Evolutionary conservation across 768 basidiomycete genomes (phyloP).

Genomic region (Lentinula sp.): DNA sequence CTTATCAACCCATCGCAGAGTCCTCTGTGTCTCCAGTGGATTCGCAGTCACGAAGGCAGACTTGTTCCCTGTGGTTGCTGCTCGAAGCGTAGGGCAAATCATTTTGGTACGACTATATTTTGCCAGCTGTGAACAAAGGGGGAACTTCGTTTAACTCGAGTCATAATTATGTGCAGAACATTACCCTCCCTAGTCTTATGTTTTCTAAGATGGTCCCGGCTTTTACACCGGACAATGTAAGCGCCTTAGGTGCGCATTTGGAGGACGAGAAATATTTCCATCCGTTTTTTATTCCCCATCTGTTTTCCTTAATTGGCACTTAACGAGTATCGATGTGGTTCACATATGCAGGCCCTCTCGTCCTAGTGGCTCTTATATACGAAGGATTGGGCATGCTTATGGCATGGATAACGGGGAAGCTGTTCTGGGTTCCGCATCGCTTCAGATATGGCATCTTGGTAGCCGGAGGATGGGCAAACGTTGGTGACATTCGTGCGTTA

Average conservation of each 20-base stretch:
- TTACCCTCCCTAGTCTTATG: slow-evolving; percentile 57
- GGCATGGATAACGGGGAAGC: slow-evolving; percentile 48
- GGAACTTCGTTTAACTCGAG: neutral
- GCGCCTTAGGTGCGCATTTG: slow-evolving; percentile 39
- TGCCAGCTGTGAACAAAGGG: neutral
- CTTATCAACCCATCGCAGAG: slow-evolving; percentile 18
- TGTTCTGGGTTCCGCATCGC: slow-evolving; percentile 76
- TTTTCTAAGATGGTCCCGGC: slow-evolving; percentile 71
- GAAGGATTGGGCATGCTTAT: slow-evolving; percentile 47
- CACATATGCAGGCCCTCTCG: slow-evolving; percentile 45
- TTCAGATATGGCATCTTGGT: slow-evolving; percentile 68
- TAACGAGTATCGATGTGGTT: neutral
- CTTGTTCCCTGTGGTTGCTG: slow-evolving; percentile 35
- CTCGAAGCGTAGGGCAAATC: slow-evolving; percentile 41
- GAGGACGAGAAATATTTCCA: neutral
- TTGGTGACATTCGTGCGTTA: slow-evolving; percentile 62
- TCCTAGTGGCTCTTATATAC: slow-evolving; percentile 58
- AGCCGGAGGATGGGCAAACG: slow-evolving; percentile 66
- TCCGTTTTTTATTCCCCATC: neutral
- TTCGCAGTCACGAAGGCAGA: slow-evolving; percentile 39
- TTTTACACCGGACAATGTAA: slow-evolving; percentile 51
- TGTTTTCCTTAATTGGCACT: neutral
- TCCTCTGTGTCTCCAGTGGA: slow-evolving; percentile 34
- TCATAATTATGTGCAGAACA: slow-evolving; percentile 28
- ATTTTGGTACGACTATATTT: slow-evolving; percentile 35